phyloP scores from a whole-genome alignment of 1,139 yeast genomes.

The Schwanniomyces etchellsii region DNA sequence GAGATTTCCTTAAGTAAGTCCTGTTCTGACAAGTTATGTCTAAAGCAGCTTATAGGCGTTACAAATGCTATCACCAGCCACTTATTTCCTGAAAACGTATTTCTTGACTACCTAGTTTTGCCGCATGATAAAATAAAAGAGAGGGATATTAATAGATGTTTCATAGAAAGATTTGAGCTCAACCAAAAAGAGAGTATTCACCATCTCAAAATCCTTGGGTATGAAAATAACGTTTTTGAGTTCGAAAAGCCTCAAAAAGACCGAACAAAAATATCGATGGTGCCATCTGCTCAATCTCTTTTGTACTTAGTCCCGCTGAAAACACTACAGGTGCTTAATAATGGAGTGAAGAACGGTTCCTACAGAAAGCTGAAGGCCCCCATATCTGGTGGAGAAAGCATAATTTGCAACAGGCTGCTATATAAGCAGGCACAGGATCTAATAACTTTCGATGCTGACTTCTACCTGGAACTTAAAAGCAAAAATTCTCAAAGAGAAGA shows the following conservation, averaged over 20 bases:
- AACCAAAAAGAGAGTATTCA: slow-evolving; percentile 9
- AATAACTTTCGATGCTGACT: slow-evolving; percentile 6
- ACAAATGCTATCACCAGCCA: slow-evolving; percentile 44
- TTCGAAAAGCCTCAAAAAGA: slow-evolving; percentile 18
- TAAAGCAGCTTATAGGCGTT: slow-evolving; percentile 60
- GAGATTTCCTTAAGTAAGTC: slow-evolving; percentile 68
- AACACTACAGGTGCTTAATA: slow-evolving; percentile 38
- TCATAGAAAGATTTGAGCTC: slow-evolving; percentile 22
- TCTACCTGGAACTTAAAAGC: slow-evolving; percentile 25
- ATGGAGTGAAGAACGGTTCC: slow-evolving; percentile 52
- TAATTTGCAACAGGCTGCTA: slow-evolving; percentile 28
- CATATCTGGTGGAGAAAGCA: slow-evolving; percentile 39
- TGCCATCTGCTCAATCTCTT: slow-evolving; percentile 34
- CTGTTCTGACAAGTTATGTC: slow-evolving; percentile 77
- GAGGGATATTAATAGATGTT: slow-evolving; percentile 49
- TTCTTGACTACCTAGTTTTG: slow-evolving; percentile 49
- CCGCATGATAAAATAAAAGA: slow-evolving; percentile 28
- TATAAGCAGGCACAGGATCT: slow-evolving; percentile 12
- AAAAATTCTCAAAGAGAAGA: slow-evolving; percentile 15
- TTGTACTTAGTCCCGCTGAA: slow-evolving; percentile 22
- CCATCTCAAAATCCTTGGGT: slow-evolving; percentile 16
- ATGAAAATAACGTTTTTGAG: slow-evolving; percentile 17
- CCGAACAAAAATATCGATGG: slow-evolving; percentile 6
- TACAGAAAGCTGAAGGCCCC: slow-evolving; percentile 40
- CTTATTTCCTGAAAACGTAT: slow-evolving; percentile 31